phyloP scores from a whole-genome alignment of 1,284 basidiomycete genomes.

The Apiotrichum laibachii region DNA sequence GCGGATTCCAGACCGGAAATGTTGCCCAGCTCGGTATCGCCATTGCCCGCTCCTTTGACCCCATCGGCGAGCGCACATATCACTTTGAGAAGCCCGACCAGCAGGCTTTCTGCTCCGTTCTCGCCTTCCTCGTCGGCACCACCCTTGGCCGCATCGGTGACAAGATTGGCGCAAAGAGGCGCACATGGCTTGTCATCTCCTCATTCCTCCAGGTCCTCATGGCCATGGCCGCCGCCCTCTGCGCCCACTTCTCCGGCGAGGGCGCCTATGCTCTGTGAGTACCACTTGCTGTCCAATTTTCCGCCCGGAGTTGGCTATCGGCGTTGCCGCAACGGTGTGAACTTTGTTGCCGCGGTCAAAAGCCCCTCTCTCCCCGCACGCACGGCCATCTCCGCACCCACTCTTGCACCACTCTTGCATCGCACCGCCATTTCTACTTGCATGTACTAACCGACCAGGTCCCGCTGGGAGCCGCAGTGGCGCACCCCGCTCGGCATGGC shows the following conservation, averaged over 20 bases:
- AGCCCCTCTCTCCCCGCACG: too few relatives aligned
- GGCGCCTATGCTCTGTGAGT: slow-evolving; percentile 52
- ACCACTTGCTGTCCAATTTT: not conserved
- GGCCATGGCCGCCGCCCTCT: slow-evolving; percentile 68
- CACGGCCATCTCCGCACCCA: not conserved
- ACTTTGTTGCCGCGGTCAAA: not conserved
- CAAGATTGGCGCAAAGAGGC: slow-evolving; percentile 64
- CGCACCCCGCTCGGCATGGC: slow-evolving; percentile 63
- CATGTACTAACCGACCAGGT: slow-evolving; percentile 28
- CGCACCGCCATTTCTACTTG: not conserved
- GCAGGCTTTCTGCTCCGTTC: slow-evolving; percentile 72
- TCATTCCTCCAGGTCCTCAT: slow-evolving; percentile 72
- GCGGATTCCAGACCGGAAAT: slow-evolving; percentile 50
- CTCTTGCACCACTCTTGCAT: too few relatives aligned
- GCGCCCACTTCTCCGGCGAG: slow-evolving; percentile 59
- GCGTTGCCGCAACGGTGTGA: not conserved
- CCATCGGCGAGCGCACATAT: slow-evolving; percentile 54
- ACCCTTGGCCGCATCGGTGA: slow-evolving; percentile 51
- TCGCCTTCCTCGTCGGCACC: slow-evolving; percentile 61
- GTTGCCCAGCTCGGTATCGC: slow-evolving; percentile 61
- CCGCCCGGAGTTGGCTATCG: too few relatives aligned
- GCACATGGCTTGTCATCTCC: slow-evolving; percentile 70
- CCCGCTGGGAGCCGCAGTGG: slow-evolving; percentile 62
- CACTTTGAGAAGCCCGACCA: slow-evolving; percentile 71
- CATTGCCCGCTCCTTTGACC: slow-evolving; percentile 64